Evolutionary conservation across 257 asterid species (phyloP), one percentile per base, ranked within the genome.

Genomic region (Hygrophila difformis): DNA sequence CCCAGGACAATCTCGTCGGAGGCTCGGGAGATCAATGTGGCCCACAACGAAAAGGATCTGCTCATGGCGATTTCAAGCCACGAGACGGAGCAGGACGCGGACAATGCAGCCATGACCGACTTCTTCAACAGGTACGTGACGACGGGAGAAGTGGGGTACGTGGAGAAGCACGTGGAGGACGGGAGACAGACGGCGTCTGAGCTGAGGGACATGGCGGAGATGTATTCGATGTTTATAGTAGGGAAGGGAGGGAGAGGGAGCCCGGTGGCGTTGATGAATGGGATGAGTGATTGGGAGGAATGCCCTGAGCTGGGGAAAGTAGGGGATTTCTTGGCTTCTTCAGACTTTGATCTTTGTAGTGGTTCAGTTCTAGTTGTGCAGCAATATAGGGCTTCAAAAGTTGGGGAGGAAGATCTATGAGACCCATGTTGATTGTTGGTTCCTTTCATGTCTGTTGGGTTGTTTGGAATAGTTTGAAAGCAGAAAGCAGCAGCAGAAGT

Each of bases 281-380:
- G 97, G 43, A 62, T 91, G 80, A 86, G 99, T 59, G 99, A 91
- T 62, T 91, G 95, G 99, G 99, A 86, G 72, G 99, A 86, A 66
- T 86, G 97, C 62, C 97, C 95, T 1, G 99, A 83, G 76, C 97
- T 91, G 5, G 99, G 99, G 19, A 82, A 78, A 62, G 80, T 91
- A 56, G 99, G 99, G 12, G 99, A 91, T 62, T 74, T 86, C 54
- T 71, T 91, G 76, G 95, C 99, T 57, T 91, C 99, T 53, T 62
- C 95, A 26, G 99, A 82, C 17, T 86, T 83, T 35, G 95, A 91
- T 67, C 78, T n/a, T n/a, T n/a, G 74, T 40, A 63, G 97, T 44
- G 87, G 97, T 56, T 91, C 97, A 8, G 87, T 91, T 43, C 72
- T 91, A 69, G 80, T 91, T 57, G 62, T 91, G 42, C 99, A 91